Evolutionary conservation across 768 basidiomycete genomes (phyloP).

Genomic region (Tricholoma bakamatsutake): DNA sequence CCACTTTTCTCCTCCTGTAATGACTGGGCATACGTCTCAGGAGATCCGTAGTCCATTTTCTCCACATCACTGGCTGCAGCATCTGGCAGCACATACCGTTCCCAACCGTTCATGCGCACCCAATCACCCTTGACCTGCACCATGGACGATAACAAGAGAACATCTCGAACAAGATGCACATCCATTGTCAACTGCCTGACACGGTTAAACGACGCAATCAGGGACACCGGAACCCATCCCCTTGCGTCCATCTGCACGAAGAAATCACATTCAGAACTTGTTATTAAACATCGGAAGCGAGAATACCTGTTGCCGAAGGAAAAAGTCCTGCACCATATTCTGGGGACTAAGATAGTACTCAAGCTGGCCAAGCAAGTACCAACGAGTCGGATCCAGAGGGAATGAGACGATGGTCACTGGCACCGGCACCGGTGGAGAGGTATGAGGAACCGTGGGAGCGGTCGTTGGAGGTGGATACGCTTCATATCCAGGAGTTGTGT

Average conservation of each 20-base stretch:
- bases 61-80: constrained; percentile 47
- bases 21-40: neutral
- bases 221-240: constrained; percentile 80
- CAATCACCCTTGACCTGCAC: constrained; percentile 65
- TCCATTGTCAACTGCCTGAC: constrained; percentile 62
- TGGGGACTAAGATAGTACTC: constrained; percentile 92
- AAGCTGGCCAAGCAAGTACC: constrained; percentile 72
- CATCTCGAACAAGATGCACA: constrained; percentile 57
- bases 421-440: constrained; percentile 35
- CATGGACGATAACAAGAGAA: constrained; percentile 56
- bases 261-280: neutral
- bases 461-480: constrained; percentile 15
- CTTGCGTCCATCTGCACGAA: constrained; percentile 72
- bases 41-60: constrained; percentile 15
- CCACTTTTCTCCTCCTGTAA: constrained; percentile 1
- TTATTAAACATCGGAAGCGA: constrained; percentile 2
- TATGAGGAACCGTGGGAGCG: constrained; percentile 15
- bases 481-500: constrained; percentile 26
- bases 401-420: constrained; percentile 43
- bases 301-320: constrained; percentile 68
- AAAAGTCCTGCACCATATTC: constrained; percentile 86
- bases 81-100: constrained; percentile 55
- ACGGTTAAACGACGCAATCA: constrained; percentile 87
- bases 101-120: constrained; percentile 70
- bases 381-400: constrained; percentile 60